A percentile compares a stretch with the other conserved stretches of the same genome.
Evolutionary conservation across 768 basidiomycete species (phyloP).

Genomic region (Butyriboletus loyo): DNA sequence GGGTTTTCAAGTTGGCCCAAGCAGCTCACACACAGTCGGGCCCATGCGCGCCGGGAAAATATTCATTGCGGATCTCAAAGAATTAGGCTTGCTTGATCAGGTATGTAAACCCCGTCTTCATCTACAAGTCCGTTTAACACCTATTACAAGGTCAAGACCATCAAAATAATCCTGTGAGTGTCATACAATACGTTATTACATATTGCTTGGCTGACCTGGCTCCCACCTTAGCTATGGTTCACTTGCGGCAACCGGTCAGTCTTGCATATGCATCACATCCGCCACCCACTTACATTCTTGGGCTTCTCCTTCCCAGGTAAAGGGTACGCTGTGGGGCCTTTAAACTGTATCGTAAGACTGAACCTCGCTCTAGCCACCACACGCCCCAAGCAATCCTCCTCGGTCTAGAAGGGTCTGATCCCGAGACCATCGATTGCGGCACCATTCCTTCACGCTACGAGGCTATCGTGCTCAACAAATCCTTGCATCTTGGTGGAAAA

Average conservation of each 20-base stretch:
- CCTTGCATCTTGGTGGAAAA: slow-evolving; percentile 66
- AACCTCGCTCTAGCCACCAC: slow-evolving; percentile 56
- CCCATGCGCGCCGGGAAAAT: slow-evolving; percentile 93
- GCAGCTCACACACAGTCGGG: slow-evolving; percentile 66
- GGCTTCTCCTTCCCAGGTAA: slow-evolving; percentile 48
- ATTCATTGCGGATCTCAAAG: slow-evolving; percentile 73
- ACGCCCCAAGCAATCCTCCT: slow-evolving; percentile 85
- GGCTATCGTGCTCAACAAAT: slow-evolving; percentile 62
- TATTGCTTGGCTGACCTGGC: background rate
- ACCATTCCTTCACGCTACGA: slow-evolving; percentile 76
- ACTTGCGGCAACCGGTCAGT: slow-evolving; percentile 83
- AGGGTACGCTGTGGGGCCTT: slow-evolving; percentile 49
- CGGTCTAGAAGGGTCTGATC: slow-evolving; percentile 85
- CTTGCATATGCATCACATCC: background rate
- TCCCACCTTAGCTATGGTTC: slow-evolving; percentile 69
- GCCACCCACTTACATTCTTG: slow-evolving; percentile 3
- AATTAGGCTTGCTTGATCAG: slow-evolving; percentile 67
- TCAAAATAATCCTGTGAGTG: slow-evolving; percentile 82
- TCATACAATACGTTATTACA: background rate
- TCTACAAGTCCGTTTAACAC: background rate
- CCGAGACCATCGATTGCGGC: slow-evolving; percentile 89
- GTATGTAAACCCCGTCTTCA: slow-evolving; percentile 32
- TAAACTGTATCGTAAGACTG: background rate
- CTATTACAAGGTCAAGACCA: slow-evolving; percentile 54
- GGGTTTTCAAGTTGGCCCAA: slow-evolving; percentile 53